Evolutionary conservation across 495 filamentous ascomycete species (phyloP).

Genomic region (Penicillium salamii): DNA sequence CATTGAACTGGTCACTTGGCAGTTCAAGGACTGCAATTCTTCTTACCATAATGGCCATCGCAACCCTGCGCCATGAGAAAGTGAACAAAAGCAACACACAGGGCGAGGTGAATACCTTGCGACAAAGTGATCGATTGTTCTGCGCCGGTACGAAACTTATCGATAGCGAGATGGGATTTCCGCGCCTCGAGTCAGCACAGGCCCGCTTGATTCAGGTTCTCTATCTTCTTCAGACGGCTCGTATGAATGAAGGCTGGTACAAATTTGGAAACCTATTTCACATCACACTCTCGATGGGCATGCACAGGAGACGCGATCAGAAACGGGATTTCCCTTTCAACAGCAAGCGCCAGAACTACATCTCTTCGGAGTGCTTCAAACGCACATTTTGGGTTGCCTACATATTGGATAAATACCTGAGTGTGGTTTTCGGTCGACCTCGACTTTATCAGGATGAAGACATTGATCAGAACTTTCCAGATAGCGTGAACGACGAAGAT

Average conservation of each 20-base stretch:
- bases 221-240: constrained; percentile 25
- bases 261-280: constrained; percentile 19
- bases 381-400: constrained; percentile 10
- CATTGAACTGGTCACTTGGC: constrained; percentile 5
- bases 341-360: constrained; percentile 14
- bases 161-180: constrained; percentile 19
- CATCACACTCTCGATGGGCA: constrained; percentile 16
- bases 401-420: constrained; percentile 20
- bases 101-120: too few species aligned
- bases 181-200: constrained; percentile 22
- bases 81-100: too few species aligned
- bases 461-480: constrained; percentile 5
- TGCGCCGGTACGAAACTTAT: constrained; percentile 10
- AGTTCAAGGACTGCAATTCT: constrained; percentile 15
- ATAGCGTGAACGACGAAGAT: constrained; percentile 21
- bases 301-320: constrained; percentile 13
- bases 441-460: constrained; percentile 7
- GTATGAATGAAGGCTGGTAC: constrained; percentile 27
- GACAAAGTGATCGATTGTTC: too few species aligned
- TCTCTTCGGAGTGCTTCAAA: constrained; percentile 19
- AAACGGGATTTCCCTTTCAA: constrained; percentile 9
- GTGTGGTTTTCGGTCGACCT: constrained; percentile 24
- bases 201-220: constrained; percentile 22
- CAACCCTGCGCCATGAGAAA: constrained; percentile 13
- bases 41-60: constrained; percentile 17